phyloP scores from a whole-genome alignment of 306 rosid species.

The Pterocarpus macrocarpus region DNA sequence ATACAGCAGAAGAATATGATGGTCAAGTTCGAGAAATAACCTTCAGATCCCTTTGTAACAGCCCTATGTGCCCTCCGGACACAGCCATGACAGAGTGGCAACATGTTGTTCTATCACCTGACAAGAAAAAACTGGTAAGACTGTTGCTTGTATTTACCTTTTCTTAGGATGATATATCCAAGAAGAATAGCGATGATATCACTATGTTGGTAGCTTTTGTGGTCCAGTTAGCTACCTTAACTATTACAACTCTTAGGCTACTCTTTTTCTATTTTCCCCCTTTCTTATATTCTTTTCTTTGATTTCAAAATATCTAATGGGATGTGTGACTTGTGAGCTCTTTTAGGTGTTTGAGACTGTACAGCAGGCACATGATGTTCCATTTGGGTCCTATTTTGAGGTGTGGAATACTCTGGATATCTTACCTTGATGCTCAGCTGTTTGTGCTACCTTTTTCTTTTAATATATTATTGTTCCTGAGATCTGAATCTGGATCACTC shows the following conservation, averaged over 20 bases:
- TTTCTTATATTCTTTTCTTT: neutral
- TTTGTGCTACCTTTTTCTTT: conserved; percentile 25
- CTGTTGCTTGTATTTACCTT: conserved; percentile 38
- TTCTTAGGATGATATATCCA: neutral
- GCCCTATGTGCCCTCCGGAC: conserved; percentile 99
- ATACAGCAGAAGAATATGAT: conserved; percentile 85
- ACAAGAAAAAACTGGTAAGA: conserved; percentile 80
- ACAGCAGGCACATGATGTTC: conserved; percentile 99
- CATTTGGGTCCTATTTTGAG: conserved; percentile 95
- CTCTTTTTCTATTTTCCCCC: neutral
- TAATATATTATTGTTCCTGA: conserved; percentile 12
- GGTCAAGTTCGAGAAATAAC: conserved; percentile 96
- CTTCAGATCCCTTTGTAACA: conserved; percentile 88
- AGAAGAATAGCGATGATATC: conserved; percentile 12
- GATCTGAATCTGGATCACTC: conserved; percentile 38
- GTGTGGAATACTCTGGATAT: conserved; percentile 53
- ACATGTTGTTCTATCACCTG: conserved; percentile 77
- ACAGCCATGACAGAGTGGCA: conserved; percentile 99
- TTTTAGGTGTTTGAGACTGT: conserved; percentile 92
- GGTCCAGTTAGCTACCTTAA: conserved; percentile 18
- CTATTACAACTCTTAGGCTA: conserved; percentile 20
- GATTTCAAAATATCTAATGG: conserved; percentile 17
- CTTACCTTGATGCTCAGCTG: conserved; percentile 12
- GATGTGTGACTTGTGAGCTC: conserved; percentile 31
- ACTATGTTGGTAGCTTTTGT: neutral